Base-by-base conservation (phyloP, 768 basidiomycete species). In the Mycena galopus region DNA sequence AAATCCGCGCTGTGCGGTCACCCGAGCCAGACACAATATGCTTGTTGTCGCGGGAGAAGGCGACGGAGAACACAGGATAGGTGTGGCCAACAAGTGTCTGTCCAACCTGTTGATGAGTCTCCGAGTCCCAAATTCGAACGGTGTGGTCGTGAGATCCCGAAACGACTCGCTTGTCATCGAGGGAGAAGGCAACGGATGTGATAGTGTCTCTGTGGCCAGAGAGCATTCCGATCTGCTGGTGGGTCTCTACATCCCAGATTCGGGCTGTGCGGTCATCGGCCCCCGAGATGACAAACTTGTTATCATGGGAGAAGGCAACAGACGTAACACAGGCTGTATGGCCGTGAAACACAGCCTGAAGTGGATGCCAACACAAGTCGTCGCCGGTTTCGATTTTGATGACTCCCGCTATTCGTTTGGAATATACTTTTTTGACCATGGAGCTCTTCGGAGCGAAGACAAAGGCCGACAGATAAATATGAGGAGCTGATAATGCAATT, bases 381-480 rank as follows among this genome's bases (percentile, higher is more conserved):
- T 23, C 50, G 23, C 50, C 50, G 4, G 4, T 27, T 25, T 51
- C 16, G 10, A 51, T 27, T 30, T 30, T 25, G 5, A 47, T 17
- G 4, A 62, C 39, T 30, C 39, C 42, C 2, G 8, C 19, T 4
- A 29, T 42, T 10, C 19, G 8, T 25, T 32, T 4, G 2, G 19
- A 8, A 62, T 47, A 29, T 62, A 32, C 2, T 19, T 47, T 1
- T 11, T 51, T n/a, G 11, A 23, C 12, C 1, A 19, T 2, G 3
- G 60, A 62, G 2, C 8, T 47, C 16, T 27, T 5, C 5, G 42
- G 42, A 1, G 39, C 16, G 3, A 62, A 27, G 25, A 16, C 29
- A 25, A 62, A 47, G 2, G 60, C 60, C 27, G 60, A 62, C 6
- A 62, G 14, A 62, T 62, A 62, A 29, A 62, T 62, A 33, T 62